phyloP scores from a whole-genome alignment of 768 basidiomycete genomes.

The Podaxis sp. region DNA sequence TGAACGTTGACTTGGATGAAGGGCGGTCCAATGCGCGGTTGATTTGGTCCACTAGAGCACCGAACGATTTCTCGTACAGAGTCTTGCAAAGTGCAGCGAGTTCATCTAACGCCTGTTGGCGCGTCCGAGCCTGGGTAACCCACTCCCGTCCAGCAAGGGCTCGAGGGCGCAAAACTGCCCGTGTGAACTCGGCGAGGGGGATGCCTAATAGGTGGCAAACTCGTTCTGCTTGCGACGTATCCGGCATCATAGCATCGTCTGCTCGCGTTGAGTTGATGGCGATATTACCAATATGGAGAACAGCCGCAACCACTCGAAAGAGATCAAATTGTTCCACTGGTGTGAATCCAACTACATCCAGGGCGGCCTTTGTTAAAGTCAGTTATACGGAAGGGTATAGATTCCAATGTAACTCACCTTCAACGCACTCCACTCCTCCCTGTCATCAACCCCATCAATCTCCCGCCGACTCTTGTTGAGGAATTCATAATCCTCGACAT shows the following conservation, averaged over 20 bases:
- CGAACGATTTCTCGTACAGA: conserved; percentile 96
- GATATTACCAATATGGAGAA: conserved; percentile 96
- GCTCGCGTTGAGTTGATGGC: conserved; percentile 73
- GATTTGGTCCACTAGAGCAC: conserved; percentile 89
- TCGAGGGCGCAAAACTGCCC: conserved; percentile 84
- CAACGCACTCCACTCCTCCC: conserved; percentile 81
- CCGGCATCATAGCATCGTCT: conserved; percentile 77
- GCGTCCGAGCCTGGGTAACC: conserved; percentile 91
- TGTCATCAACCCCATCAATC: conserved; percentile 95
- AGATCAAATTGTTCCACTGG: conserved; percentile 84
- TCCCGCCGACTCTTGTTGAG: conserved; percentile 86
- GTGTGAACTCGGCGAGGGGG: conserved; percentile 82
- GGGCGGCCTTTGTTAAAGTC: conserved; percentile 57
- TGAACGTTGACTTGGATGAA: conserved; percentile 88
- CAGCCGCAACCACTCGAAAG: conserved; percentile 90
- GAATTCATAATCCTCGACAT: conserved; percentile 83
- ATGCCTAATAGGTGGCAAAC: conserved; percentile 92
- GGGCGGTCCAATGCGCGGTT: conserved; percentile 94
- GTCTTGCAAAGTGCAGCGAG: conserved; percentile 90
- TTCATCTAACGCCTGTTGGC: conserved; percentile 91
- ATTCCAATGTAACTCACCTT: conserved; percentile 47
- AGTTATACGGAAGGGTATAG: conserved; percentile 9
- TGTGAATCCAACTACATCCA: conserved; percentile 89
- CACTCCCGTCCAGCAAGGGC: conserved; percentile 95
- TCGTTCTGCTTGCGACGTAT: conserved; percentile 82